phyloP scores from a whole-genome alignment of 257 asterid genomes.

The Henckelia pumila region DNA sequence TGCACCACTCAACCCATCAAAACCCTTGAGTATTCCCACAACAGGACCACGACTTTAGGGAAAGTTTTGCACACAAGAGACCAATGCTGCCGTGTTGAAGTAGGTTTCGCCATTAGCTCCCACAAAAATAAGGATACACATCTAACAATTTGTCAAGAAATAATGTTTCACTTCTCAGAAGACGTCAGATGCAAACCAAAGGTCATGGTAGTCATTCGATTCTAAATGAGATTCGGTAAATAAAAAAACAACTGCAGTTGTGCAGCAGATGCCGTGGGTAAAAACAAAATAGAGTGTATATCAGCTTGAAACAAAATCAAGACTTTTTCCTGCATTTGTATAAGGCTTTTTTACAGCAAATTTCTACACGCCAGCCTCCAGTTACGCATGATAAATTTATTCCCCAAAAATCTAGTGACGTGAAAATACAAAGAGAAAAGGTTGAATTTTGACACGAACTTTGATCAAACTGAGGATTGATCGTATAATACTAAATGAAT shows the following conservation, averaged over 20 bases:
- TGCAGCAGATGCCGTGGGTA: no score
- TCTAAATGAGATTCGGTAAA: no score
- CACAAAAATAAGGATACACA: conserved; percentile 52
- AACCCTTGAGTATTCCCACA: conserved; percentile 54
- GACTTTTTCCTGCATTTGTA: conserved; percentile 62
- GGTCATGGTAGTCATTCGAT: no score
- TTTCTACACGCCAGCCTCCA: no score
- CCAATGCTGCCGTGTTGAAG: conserved; percentile 52
- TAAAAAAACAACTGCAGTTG: no score
- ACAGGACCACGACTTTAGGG: conserved; percentile 56
- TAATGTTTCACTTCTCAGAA: no score
- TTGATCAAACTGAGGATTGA: not conserved
- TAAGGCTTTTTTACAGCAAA: conserved; percentile 54
- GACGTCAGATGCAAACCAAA: no score
- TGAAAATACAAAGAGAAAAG: not conserved
- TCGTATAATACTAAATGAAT: conserved; percentile 4
- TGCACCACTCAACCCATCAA: conserved; percentile 57
- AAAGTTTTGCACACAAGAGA: conserved; percentile 55
- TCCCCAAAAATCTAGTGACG: no score
- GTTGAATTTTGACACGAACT: not conserved
- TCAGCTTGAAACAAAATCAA: conserved; percentile 6
- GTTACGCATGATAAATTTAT: no score
- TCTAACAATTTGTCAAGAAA: conserved; percentile 23
- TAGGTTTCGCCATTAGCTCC: conserved; percentile 62
- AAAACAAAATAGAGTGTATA: no score